Evolutionary conservation across 306 rosid genomes (phyloP).

Genomic region (Alnus glutinosa): DNA sequence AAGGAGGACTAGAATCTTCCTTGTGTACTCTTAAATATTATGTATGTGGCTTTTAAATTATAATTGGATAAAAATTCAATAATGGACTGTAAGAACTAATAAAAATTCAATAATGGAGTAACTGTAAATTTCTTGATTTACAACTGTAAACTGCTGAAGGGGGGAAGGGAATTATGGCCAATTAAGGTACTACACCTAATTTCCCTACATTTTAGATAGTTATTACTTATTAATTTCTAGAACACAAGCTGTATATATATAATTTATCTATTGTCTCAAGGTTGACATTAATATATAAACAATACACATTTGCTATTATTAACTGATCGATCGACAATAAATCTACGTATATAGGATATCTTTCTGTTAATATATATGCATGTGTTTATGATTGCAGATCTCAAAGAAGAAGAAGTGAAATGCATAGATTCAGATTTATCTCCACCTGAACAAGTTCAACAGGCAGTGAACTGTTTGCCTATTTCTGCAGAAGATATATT

Average conservation of each 20-base stretch:
- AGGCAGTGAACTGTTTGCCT: conserved; percentile 64
- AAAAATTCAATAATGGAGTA: too few species aligned
- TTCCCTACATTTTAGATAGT: neutral
- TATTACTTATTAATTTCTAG: neutral
- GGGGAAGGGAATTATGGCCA: neutral
- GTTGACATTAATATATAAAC: neutral
- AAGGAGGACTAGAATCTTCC: too few species aligned
- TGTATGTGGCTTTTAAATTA: too few species aligned
- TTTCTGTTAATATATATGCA: too few species aligned
- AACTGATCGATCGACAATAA: too few species aligned
- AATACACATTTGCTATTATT: neutral
- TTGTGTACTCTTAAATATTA: too few species aligned
- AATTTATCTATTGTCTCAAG: too few species aligned
- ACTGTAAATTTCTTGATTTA: too few species aligned
- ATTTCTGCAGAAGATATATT: conserved; percentile 19
- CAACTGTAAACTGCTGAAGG: neutral
- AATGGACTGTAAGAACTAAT: too few species aligned
- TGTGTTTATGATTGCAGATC: conserved; percentile 40
- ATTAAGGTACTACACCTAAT: neutral
- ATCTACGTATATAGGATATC: too few species aligned
- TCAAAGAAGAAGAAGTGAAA: conserved; percentile 55
- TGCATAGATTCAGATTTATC: conserved; percentile 49
- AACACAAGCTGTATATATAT: neutral
- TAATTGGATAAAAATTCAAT: too few species aligned
- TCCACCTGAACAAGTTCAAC: conserved; percentile 60